phyloP scores from a whole-genome alignment of 352 stramenopile species.

The Phytopythium litorale region DNA sequence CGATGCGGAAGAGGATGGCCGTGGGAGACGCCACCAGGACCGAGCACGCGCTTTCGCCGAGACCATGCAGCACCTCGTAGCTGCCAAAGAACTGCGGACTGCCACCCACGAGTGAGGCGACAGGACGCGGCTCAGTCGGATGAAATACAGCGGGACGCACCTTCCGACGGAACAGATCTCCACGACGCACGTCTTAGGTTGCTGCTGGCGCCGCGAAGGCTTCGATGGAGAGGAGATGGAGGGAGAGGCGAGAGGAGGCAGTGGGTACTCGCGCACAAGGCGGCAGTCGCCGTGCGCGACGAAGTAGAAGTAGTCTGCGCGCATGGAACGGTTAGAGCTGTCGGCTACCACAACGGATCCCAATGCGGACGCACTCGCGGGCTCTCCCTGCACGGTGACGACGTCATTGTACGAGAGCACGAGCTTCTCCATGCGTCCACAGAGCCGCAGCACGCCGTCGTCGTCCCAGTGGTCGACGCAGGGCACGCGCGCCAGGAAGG shows the following conservation, averaged over 20 bases:
- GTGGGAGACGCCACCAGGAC: slow-evolving; percentile 58
- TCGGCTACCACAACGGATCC: neutral
- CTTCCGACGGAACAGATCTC: slow-evolving; percentile 55
- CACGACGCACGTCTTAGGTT: slow-evolving; percentile 33
- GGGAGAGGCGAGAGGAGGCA: neutral
- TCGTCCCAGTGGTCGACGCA: slow-evolving; percentile 64
- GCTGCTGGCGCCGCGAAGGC: slow-evolving; percentile 7
- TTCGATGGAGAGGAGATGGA: neutral
- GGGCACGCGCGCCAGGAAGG: slow-evolving; percentile 37
- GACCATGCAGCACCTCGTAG: slow-evolving; percentile 43
- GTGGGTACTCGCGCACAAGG: slow-evolving; percentile 28
- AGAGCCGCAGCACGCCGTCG: slow-evolving; percentile 51
- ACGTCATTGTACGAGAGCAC: slow-evolving; percentile 66
- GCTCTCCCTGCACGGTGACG: slow-evolving; percentile 45
- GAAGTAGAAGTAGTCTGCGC: slow-evolving; percentile 56
- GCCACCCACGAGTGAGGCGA: neutral
- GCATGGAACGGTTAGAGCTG: neutral
- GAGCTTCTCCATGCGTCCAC: slow-evolving; percentile 57
- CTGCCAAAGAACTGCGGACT: slow-evolving; percentile 64
- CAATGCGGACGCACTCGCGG: slow-evolving; percentile 36
- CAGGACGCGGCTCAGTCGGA: neutral
- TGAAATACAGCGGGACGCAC: slow-evolving; percentile 9
- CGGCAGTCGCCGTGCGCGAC: slow-evolving; percentile 62
- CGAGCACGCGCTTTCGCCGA: slow-evolving; percentile 41
- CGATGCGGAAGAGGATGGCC: slow-evolving; percentile 56